These are phyloP conservation scores for Diphasiastrum complanatum DNA, from an alignment of 83 land plant species.

Conservation along the genomic window DNA sequence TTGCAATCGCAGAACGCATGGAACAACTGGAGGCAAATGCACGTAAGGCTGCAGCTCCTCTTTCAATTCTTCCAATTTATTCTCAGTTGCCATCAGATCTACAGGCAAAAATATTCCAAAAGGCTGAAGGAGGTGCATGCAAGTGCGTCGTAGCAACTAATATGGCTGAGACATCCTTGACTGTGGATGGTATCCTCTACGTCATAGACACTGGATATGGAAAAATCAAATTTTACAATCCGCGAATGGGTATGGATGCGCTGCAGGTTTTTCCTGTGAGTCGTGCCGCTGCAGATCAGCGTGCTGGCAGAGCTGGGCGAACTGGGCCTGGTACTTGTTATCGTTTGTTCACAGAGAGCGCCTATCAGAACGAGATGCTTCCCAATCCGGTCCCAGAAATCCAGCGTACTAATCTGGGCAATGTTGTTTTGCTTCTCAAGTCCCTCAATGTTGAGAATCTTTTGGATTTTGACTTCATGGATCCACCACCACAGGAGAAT, in stretches of 20 bases:
- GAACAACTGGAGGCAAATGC: too few relatives aligned
- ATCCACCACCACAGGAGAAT: constrained; percentile 24
- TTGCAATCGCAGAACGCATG: background rate
- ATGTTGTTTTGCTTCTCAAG: constrained; percentile 19
- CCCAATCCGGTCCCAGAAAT: constrained; percentile 14
- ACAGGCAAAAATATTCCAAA: constrained; percentile 1
- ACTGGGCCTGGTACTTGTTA: constrained; percentile 12
- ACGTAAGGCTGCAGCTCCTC: background rate
- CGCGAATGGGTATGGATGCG: constrained; percentile 6
- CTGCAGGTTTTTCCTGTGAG: background rate
- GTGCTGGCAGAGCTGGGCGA: constrained; percentile 20
- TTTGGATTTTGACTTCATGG: constrained; percentile 23
- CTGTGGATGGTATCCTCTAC: constrained; percentile 12
- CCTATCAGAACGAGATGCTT: background rate
- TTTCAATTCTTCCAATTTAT: constrained; percentile 7
- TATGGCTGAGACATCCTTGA: constrained; percentile 12
- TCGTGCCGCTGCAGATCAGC: background rate
- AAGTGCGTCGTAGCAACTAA: constrained; percentile 3
- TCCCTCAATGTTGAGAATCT: constrained; percentile 17
- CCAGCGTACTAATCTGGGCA: constrained; percentile 23
- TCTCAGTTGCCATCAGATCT: constrained; percentile 1
- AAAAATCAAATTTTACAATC: constrained; percentile 13
- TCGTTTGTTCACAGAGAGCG: constrained; percentile 3
- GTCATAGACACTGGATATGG: constrained; percentile 21
- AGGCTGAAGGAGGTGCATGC: background rate